These are phyloP conservation scores for Claviceps pazoutovae DNA, from an alignment of 2,329 filamentous ascomycete genomes.

Conservation along the genomic window DNA sequence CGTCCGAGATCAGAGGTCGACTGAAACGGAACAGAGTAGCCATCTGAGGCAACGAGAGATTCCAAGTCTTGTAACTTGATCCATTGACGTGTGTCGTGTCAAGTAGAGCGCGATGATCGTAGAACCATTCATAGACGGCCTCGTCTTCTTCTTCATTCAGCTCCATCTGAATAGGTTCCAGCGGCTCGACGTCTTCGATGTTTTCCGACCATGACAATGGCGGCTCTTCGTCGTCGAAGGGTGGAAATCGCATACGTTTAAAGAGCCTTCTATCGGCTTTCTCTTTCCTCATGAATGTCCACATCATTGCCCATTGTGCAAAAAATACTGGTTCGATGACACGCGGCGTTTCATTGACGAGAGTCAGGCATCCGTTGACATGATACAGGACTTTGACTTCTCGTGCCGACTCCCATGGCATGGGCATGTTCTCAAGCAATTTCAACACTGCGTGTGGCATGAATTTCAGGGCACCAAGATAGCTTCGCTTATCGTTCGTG, in stretches of 20 bases:
- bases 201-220: conserved; percentile 97
- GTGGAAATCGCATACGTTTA: conserved; percentile 97
- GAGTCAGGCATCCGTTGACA: conserved; percentile 89
- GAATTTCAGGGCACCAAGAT: conserved; percentile 92
- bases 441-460: conserved; percentile 98
- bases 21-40: conserved; percentile 86
- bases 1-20: conserved; percentile 77
- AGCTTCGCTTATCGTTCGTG: conserved; percentile 95
- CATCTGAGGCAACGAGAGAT: conserved; percentile 87
- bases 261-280: conserved; percentile 93
- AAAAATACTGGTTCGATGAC: conserved; percentile 98
- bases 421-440: conserved; percentile 96
- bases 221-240: conserved; percentile 96
- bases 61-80: conserved; percentile 94
- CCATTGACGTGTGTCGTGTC: conserved; percentile 93
- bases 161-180: conserved; percentile 98
- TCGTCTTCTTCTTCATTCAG: conserved; percentile 86
- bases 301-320: conserved; percentile 99
- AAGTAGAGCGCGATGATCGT: conserved; percentile 79
- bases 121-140: conserved; percentile 92
- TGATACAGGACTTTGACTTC: conserved; percentile 98
- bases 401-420: conserved; percentile 94
- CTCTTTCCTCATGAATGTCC: conserved; percentile 94
- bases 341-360: conserved; percentile 91
- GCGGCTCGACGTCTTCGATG: conserved; percentile 92